Evolutionary conservation across 306 rosid species (phyloP), one percentile per base, ranked within the genome.

Genomic region (Cucumis cinereus): DNA sequence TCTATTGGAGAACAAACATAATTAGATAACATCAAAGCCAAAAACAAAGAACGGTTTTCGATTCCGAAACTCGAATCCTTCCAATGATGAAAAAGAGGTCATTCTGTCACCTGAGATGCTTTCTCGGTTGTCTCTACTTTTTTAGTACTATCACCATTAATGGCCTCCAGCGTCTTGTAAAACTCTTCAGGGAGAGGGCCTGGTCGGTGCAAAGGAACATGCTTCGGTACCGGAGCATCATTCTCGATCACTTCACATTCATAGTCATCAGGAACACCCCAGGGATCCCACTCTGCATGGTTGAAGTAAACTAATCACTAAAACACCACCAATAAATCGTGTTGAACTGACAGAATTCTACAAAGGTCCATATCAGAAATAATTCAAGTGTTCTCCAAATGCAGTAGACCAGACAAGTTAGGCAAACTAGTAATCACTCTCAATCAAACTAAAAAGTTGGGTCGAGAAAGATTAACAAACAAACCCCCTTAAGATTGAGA

Each of bases 201-300:
- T 33, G 97, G 97, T 75, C 96, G 87, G 86, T 91, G 96, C 52
- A 82, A 77, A 43, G 97, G 97, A 73, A 93, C 79, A 8, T 93
- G 98, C 83, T 83, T 88, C 9, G 98, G 97, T 87, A 91, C 88
- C 35, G 97, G 95, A 64, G 98, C 93, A 77, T 90, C 87, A 19
- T 94, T 88, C 86, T 92, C 97, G 7, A 94, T 81, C 79, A 92
- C 88, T 86, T 94, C 99, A 20, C 91, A 83, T 83, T 89, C 93
- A 38, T 92, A 81, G 79, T 90, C 96, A 60, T 90, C 95, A 13
- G 96, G 97, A 58, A 88, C 84, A 77, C 97, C 97, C 99, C 99
- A 94, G 6, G 96, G 92, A 74, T 89, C 89, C 96, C 93, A 94
- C 82, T 90, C 99, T 92, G 91, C 86, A 50, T 16, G 6, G 17